Base-by-base conservation (phyloP, 2,329 filamentous ascomycete genomes). In the Fusarium sp. region DNA sequence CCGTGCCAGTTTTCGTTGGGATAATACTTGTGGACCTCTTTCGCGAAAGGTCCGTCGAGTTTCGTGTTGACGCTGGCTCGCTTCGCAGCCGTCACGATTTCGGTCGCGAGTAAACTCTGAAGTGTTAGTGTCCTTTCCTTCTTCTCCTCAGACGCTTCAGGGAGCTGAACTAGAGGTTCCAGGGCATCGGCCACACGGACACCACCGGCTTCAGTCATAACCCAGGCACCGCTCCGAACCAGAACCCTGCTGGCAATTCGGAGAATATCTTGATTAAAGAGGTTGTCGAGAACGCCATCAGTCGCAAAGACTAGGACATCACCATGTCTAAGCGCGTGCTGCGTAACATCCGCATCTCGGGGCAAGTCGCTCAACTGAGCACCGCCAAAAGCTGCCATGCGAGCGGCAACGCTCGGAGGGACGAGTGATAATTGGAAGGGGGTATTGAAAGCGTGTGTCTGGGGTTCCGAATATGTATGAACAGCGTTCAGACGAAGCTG, bases 381-480 rank as follows among this genome's bases (percentile, higher is more conserved):
- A 52, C 94, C 94, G 22, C 96, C 96, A 81, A 98, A 98, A 31
- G 94, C 90, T 14, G 92, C 90, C 77, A 95, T 93, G 78, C 96
- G 93, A 24, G 91, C 90, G 66, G 94, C 89, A 83, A 98, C 92
- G 76, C 89, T 90, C 5, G 93, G 90, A 1, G 96, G 96, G 9
- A 98, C 92, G 62, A 98, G 91, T 63, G 94, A 96, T 45, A 99
- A 89, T 82, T 99, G 96, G 80, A 94, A 99, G 0, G 96, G 96
- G 0, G 96, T 98, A 83, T 99, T 99, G 88, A 99, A 99, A 50
- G 93, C 95, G 82, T 99, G 96, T 1, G 95, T 98, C 83, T 99
- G 96, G 27, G 94, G 93, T 57, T 92, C 89, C 2, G 95, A 97
- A 79, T 91, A 92, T 65, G 93, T 90, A 81, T 96, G 93, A 35